phyloP scores from a whole-genome alignment of 345 rosid species.

The Trapa bicornis region DNA sequence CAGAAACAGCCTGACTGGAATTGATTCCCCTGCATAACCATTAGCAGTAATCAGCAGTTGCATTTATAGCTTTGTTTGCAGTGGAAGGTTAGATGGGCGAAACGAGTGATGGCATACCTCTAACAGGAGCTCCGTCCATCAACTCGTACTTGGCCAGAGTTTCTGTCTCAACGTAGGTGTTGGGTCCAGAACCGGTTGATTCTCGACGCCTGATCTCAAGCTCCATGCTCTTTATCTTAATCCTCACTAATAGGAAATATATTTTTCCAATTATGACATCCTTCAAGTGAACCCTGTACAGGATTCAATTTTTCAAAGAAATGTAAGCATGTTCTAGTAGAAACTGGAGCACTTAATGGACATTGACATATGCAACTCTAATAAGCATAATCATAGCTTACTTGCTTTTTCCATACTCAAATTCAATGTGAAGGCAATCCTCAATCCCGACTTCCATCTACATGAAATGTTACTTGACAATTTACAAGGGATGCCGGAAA shows the following conservation, averaged over 20 bases:
- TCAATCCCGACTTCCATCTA: conserved; percentile 65
- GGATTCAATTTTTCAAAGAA: neutral
- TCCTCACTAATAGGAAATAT: conserved; percentile 50
- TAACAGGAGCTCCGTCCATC: conserved; percentile 60
- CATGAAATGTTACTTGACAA: conserved; percentile 3
- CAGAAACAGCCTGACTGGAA: conserved; percentile 43
- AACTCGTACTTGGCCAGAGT: conserved; percentile 53
- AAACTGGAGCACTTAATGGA: neutral
- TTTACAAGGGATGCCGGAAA: neutral
- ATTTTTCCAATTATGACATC: conserved; percentile 53
- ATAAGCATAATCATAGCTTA: conserved; percentile 11
- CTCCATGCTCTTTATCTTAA: conserved; percentile 57
- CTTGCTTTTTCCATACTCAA: conserved; percentile 64
- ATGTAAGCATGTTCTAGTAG: neutral
- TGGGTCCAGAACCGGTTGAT: conserved; percentile 54
- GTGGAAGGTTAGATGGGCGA: neutral
- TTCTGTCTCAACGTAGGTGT: conserved; percentile 54
- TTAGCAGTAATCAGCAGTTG: neutral
- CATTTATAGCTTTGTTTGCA: neutral
- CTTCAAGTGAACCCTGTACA: conserved; percentile 45
- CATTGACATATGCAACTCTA: neutral
- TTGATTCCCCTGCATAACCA: conserved; percentile 39
- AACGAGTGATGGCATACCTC: conserved; percentile 21
- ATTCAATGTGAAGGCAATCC: conserved; percentile 54
- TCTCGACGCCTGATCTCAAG: conserved; percentile 60